phyloP scores from a whole-genome alignment of 768 basidiomycete genomes.

The Mycena latifolia region DNA sequence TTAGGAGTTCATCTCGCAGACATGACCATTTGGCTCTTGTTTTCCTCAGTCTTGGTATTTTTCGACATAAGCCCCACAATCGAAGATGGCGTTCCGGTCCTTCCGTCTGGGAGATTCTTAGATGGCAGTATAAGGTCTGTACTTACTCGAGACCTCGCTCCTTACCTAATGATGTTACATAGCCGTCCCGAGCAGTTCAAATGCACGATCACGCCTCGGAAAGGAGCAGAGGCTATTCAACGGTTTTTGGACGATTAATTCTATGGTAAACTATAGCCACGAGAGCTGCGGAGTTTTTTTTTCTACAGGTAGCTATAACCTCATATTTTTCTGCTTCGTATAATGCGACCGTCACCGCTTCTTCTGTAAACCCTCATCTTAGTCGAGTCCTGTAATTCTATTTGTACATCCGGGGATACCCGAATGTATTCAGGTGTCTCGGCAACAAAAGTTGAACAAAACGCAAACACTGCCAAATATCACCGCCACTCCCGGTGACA shows the following conservation, averaged over 20 bases:
- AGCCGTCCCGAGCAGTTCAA: conserved; percentile 38
- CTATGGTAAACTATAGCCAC: no score
- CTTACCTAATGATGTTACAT: background rate
- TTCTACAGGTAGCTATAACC: no score
- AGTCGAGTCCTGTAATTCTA: no score
- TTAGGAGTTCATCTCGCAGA: conserved; percentile 46
- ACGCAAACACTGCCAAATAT: conserved; percentile 13
- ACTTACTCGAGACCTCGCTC: background rate
- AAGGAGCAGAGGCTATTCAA: conserved; percentile 26
- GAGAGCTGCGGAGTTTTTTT: no score
- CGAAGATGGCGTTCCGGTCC: conserved; percentile 30
- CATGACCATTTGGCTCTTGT: conserved; percentile 41
- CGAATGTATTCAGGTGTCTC: no score
- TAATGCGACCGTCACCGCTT: no score
- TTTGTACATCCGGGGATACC: no score
- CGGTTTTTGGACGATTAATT: background rate
- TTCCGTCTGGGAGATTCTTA: conserved; percentile 28
- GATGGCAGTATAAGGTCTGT: conserved; percentile 31
- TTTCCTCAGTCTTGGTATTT: conserved; percentile 30
- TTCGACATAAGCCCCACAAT: conserved; percentile 38
- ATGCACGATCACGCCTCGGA: conserved; percentile 37
- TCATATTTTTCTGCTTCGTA: no score
- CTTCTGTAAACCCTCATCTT: no score
- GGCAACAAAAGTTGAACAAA: conserved; percentile 19
- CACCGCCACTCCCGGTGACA: background rate